phyloP scores from a whole-genome alignment of 2,329 filamentous ascomycete genomes.

The Aureobasidium uvarum region DNA sequence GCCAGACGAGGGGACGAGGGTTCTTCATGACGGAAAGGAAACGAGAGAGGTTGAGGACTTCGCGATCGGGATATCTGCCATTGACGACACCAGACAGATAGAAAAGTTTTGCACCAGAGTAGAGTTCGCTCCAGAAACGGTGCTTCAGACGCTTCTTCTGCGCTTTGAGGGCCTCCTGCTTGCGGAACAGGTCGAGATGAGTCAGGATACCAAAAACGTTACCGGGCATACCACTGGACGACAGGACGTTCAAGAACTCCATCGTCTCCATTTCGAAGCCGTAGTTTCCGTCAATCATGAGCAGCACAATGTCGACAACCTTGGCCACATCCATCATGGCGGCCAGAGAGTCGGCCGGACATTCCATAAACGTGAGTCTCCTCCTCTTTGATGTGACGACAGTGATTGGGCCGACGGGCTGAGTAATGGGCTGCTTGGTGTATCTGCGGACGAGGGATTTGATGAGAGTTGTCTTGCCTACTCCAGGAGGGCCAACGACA shows the following conservation, averaged over 20 bases:
- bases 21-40: slow-evolving; percentile 99
- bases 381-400: slow-evolving; percentile 96
- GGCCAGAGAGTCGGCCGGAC: slow-evolving; percentile 87
- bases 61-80: slow-evolving; percentile 91
- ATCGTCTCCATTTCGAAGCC: slow-evolving; percentile 99
- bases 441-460: slow-evolving; percentile 94
- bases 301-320: slow-evolving; percentile 91
- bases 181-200: slow-evolving; percentile 92
- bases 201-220: slow-evolving; percentile 98
- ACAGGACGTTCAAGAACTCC: slow-evolving; percentile 94
- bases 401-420: slow-evolving; percentile 88
- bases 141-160: slow-evolving; percentile 97
- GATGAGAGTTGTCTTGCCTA: slow-evolving; percentile 90
- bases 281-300: slow-evolving; percentile 99
- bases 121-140: slow-evolving; percentile 93
- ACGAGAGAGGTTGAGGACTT: slow-evolving; percentile 90
- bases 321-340: slow-evolving; percentile 97
- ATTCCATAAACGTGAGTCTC: slow-evolving; percentile 92
- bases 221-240: slow-evolving; percentile 95
- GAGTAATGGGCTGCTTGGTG: slow-evolving; percentile 89
- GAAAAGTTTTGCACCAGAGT: slow-evolving; percentile 95
- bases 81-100: slow-evolving; percentile 97
- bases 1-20: slow-evolving; percentile 90
- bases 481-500: slow-evolving; percentile 91
- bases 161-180: slow-evolving; percentile 84